phyloP scores from a whole-genome alignment of 2,329 filamentous ascomycete genomes.

The Cladosporium sp. region DNA sequence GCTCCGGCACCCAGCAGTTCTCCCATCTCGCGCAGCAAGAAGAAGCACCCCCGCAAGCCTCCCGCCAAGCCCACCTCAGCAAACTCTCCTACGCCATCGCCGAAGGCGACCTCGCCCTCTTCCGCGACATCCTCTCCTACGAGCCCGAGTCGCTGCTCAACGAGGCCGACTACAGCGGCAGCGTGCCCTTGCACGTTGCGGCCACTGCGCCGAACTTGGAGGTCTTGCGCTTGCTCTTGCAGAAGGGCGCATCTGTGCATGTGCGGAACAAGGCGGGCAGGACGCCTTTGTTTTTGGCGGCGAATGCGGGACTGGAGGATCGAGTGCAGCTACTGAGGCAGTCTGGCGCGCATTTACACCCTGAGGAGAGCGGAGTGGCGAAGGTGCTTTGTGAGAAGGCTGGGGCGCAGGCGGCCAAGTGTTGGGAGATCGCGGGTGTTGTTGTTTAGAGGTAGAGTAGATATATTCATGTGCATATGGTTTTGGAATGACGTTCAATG shows the following conservation, averaged over 20 bases:
- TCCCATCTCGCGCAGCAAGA: not conserved
- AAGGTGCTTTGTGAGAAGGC: slow-evolving; percentile 40
- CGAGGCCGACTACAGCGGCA: slow-evolving; percentile 77
- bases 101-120: slow-evolving; percentile 65
- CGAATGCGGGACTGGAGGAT: slow-evolving; percentile 55
- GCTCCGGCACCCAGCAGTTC: slow-evolving; percentile 12
- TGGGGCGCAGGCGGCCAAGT: not conserved
- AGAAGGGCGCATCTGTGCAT: slow-evolving; percentile 59
- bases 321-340: slow-evolving; percentile 56
- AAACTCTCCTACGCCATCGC: slow-evolving; percentile 78
- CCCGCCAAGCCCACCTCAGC: slow-evolving; percentile 52
- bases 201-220: slow-evolving; percentile 56
- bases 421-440: slow-evolving; percentile 14
- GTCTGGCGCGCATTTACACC: slow-evolving; percentile 61
- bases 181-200: slow-evolving; percentile 64
- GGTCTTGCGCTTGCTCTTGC: slow-evolving; percentile 57
- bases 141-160: slow-evolving; percentile 70
- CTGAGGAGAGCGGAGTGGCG: slow-evolving; percentile 56
- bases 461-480: too few relatives aligned
- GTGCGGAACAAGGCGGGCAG: slow-evolving; percentile 58
- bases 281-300: slow-evolving; percentile 61
- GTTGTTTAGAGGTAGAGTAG: not conserved
- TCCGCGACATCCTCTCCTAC: slow-evolving; percentile 65
- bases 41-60: not conserved
- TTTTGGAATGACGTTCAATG: too few relatives aligned